These are phyloP conservation scores for Lepiota brunneoincarnata DNA, from an alignment of 768 basidiomycete genomes.

Conservation along the genomic window DNA sequence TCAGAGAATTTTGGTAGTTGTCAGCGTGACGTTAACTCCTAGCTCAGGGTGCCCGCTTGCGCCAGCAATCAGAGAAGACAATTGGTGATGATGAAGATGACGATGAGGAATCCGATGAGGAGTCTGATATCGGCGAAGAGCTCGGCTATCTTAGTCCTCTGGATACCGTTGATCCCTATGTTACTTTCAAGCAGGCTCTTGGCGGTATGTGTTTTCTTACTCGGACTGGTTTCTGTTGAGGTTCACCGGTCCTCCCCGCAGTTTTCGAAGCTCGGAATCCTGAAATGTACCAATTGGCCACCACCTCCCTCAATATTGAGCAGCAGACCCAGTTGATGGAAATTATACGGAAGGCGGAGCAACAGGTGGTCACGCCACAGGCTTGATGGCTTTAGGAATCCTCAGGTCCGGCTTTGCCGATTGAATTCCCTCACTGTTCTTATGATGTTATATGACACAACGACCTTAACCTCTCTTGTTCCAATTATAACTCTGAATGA, in stretches of 20 bases:
- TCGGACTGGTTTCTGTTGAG: slow-evolving; percentile 1
- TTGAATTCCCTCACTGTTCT: not conserved
- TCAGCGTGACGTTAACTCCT: no score
- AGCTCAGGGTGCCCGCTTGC: slow-evolving; percentile 70
- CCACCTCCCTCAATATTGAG: slow-evolving; percentile 68
- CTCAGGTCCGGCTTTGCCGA: not conserved
- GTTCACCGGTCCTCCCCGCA: slow-evolving; percentile 24
- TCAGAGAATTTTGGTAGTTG: not conserved
- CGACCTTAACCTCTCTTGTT: not conserved
- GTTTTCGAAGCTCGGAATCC: slow-evolving; percentile 77
- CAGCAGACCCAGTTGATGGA: slow-evolving; percentile 84
- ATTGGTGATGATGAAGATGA: slow-evolving; percentile 63
- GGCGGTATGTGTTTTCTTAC: slow-evolving; percentile 48
- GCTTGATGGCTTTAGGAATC: slow-evolving; percentile 16
- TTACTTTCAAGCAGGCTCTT: slow-evolving; percentile 74
- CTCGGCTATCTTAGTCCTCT: slow-evolving; percentile 83
- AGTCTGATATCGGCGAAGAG: slow-evolving; percentile 73
- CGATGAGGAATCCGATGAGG: slow-evolving; percentile 58
- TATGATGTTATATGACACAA: not conserved
- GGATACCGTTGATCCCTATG: slow-evolving; percentile 76
- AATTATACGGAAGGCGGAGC: slow-evolving; percentile 72
- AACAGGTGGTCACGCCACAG: slow-evolving; percentile 23
- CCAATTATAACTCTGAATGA: slow-evolving; percentile 5
- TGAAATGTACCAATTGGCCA: slow-evolving; percentile 66
- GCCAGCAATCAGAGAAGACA: slow-evolving; percentile 55